Conservation (phyloP, 2,329 filamentous ascomycete species). For the Verticillium nonalfalfae region DNA sequence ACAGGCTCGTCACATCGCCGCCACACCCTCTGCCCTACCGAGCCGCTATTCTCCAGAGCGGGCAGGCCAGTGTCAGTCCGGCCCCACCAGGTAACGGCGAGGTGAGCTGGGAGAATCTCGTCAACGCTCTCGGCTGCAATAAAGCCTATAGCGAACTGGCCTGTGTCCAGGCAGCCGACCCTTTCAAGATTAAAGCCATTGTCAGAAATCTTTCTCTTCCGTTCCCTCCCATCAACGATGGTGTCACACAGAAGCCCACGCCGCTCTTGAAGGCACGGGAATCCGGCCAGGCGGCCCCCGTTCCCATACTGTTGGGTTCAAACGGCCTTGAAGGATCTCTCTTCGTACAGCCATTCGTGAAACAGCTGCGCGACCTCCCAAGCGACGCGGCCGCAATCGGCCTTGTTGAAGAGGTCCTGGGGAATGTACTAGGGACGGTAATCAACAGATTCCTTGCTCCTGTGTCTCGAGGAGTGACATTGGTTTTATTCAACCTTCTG, state of each 20-base stretch:
- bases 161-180: conserved; percentile 2
- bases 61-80: neutral
- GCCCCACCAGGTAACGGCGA: conserved; percentile 2
- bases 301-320: neutral
- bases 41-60: conserved; percentile 29
- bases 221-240: conserved; percentile 7
- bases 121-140: conserved; percentile 5
- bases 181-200: conserved; percentile 4
- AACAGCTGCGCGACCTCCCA: neutral
- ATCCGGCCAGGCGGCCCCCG: neutral
- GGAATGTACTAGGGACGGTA: neutral
- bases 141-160: neutral
- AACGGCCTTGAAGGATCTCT: neutral
- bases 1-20: conserved; percentile 42
- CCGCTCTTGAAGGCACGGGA: conserved; percentile 1
- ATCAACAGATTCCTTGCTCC: neutral
- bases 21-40: conserved; percentile 39
- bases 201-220: conserved; percentile 4
- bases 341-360: neutral
- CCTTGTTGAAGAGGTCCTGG: neutral
- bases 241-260: conserved; percentile 4
- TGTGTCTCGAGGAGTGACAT: neutral
- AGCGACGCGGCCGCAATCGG: neutral
- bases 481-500: neutral
- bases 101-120: conserved; percentile 6